Conservation (phyloP, 2,329 filamentous ascomycete species). For the Cyclaneusma minus region DNA sequence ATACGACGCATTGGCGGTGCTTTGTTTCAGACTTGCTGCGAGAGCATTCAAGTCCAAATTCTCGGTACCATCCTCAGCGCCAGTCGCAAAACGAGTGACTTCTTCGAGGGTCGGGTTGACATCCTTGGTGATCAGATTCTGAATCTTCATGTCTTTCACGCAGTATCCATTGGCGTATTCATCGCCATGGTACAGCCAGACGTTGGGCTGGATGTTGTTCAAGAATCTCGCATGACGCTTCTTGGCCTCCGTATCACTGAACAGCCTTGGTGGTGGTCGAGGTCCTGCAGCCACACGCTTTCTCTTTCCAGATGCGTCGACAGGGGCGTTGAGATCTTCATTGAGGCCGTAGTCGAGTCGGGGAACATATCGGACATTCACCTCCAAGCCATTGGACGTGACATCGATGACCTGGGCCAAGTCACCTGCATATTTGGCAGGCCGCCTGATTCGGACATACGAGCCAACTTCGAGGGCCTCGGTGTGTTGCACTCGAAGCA, state of each 20-base stretch:
- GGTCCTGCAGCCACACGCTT: slow-evolving; percentile 56
- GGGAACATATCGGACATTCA: slow-evolving; percentile 75
- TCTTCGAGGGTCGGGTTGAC: slow-evolving; percentile 91
- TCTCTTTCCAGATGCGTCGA: slow-evolving; percentile 50
- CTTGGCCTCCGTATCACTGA: slow-evolving; percentile 83
- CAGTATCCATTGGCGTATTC: slow-evolving; percentile 88
- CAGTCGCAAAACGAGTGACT: slow-evolving; percentile 83
- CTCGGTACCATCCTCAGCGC: slow-evolving; percentile 80
- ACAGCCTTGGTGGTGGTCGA: slow-evolving; percentile 73
- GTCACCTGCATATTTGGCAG: slow-evolving; percentile 72
- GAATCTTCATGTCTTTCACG: slow-evolving; percentile 85
- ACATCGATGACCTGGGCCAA: slow-evolving; percentile 85
- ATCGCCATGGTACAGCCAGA: slow-evolving; percentile 75
- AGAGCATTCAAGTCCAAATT: slow-evolving; percentile 86
- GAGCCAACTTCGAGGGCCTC: slow-evolving; percentile 73
- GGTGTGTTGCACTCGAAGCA: slow-evolving; percentile 80
- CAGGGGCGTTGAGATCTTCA: slow-evolving; percentile 47
- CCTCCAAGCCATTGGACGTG: slow-evolving; percentile 81
- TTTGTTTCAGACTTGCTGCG: slow-evolving; percentile 77
- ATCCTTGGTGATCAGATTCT: slow-evolving; percentile 69
- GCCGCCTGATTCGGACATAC: slow-evolving; percentile 77
- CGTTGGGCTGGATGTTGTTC: slow-evolving; percentile 32
- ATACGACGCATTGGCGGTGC: slow-evolving; percentile 67
- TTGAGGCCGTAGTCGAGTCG: slow-evolving; percentile 82
- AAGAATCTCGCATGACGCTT: slow-evolving; percentile 61